phyloP scores from a whole-genome alignment of 2,329 filamentous ascomycete genomes.

The Hortaea sp. region DNA sequence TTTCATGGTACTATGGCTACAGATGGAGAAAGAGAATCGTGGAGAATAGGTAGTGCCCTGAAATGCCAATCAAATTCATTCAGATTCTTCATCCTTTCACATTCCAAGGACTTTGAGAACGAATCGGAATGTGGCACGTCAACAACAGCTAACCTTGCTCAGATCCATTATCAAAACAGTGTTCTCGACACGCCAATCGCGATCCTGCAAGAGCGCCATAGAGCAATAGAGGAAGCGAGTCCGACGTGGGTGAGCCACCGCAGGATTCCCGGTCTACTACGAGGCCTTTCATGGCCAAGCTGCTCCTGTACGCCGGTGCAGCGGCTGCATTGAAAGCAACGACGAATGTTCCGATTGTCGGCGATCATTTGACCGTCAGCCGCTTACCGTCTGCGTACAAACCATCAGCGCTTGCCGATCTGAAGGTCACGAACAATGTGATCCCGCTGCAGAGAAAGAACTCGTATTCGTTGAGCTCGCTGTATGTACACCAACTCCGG shows the following conservation, averaged over 20 bases:
- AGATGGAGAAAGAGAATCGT: no score
- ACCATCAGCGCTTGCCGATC: constrained; percentile 4
- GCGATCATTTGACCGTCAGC: constrained; percentile 11
- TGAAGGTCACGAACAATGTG: constrained; percentile 17
- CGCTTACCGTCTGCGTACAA: constrained; percentile 7
- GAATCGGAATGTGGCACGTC: no score
- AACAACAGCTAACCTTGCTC: no score
- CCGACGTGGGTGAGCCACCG: background rate
- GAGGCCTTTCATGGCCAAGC: background rate
- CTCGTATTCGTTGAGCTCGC: constrained; percentile 14
- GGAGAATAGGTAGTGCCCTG: no score
- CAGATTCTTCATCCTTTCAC: no score
- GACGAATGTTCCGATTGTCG: background rate
- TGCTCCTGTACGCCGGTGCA: background rate
- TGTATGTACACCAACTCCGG: constrained; percentile 18
- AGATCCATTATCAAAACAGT: no score
- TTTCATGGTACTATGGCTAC: no score
- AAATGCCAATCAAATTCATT: no score
- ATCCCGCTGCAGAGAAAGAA: constrained; percentile 11
- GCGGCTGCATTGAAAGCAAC: background rate
- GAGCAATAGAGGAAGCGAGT: background rate
- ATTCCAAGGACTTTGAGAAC: no score
- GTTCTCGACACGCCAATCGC: no score
- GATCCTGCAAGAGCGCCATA: no score
- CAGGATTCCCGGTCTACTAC: no score